Base-by-base conservation (phyloP, 805 yeast species). In the Wickerhamomyces ciferrii region DNA sequence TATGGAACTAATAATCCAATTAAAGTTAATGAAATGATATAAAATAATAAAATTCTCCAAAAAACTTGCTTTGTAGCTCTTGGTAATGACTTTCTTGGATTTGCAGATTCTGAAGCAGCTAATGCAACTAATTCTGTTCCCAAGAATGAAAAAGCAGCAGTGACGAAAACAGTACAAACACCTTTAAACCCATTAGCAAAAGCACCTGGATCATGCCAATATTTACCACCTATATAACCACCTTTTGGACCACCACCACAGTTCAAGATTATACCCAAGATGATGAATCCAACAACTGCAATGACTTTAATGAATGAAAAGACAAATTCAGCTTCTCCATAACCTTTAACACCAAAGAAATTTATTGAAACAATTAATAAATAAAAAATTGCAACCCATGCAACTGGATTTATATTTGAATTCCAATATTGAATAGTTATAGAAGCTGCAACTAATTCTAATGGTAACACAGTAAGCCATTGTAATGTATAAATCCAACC, bases 281-380 rank as follows among this genome's bases (percentile, higher is more conserved):
- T 70, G 59, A 76, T 74, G 55, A 75, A 77, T 15, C 82, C 83
- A 20, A 68, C 53, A 47, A 79, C 72, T 53, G 81, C 77, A 38
- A 82, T 63, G 27, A 84, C 75, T 61, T 84, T 84, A 56, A 84
- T 72, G 51, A 75, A 53, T 43, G 85, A 79, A 59, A 83, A 83
- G 59, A 79, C 72, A 48, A 84, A 73, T 56, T 77, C 82, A 18
- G 80, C 77, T 59, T 77, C 83, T 43, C 80, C 83, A 48, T 73
- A 75, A 54, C 78, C 76, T 43, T 63, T 66, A 23, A 74, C 77
- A 48, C 78, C 79, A 48, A 74, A 70, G 34, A 72, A 59, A 56
- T 74, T 73, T 48, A 79, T 68, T 17, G 60, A 48, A 13, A 75
- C 55, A 31, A 78, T 65, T 5, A 76, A 61, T 13, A 67, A 57